Conservation (phyloP, 2,329 filamentous ascomycete species). For the Scleromitrula shiraiana region DNA sequence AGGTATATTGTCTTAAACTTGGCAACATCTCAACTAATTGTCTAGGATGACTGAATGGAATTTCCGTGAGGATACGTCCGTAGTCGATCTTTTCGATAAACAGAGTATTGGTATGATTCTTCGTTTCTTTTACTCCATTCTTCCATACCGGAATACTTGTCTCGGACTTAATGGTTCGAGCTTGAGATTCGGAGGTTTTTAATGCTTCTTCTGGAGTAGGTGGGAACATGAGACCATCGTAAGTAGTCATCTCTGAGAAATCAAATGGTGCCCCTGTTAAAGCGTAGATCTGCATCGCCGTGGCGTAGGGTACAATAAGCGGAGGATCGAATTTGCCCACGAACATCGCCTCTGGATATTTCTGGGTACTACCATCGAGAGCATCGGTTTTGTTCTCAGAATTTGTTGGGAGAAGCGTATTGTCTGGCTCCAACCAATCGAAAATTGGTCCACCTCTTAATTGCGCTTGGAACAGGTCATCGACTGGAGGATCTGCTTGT, state of each 20-base stretch:
- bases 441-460: slow-evolving; percentile 35
- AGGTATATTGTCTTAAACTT: slow-evolving; percentile 65
- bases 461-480: slow-evolving; percentile 32
- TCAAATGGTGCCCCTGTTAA: slow-evolving; percentile 53
- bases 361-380: slow-evolving; percentile 48
- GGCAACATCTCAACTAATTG: slow-evolving; percentile 71
- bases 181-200: slow-evolving; percentile 44
- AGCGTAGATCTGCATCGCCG: slow-evolving; percentile 55
- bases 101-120: slow-evolving; percentile 50
- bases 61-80: slow-evolving; percentile 54
- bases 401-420: slow-evolving; percentile 45
- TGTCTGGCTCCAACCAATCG: slow-evolving; percentile 68
- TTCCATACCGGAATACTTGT: slow-evolving; percentile 38
- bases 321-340: slow-evolving; percentile 68
- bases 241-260: slow-evolving; percentile 38
- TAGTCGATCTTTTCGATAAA: slow-evolving; percentile 68
- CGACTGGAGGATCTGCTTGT: slow-evolving; percentile 43
- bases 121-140: slow-evolving; percentile 15
- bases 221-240: slow-evolving; percentile 44
- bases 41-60: slow-evolving; percentile 71
- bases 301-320: slow-evolving; percentile 56
- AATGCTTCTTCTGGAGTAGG: slow-evolving; percentile 36
- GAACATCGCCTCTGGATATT: slow-evolving; percentile 65
- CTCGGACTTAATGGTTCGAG: slow-evolving; percentile 44
- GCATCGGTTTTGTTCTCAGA: slow-evolving; percentile 40